These are phyloP conservation scores for Teratosphaeria viscida DNA, from an alignment of 2,329 filamentous ascomycete species.

Conservation along the genomic window DNA sequence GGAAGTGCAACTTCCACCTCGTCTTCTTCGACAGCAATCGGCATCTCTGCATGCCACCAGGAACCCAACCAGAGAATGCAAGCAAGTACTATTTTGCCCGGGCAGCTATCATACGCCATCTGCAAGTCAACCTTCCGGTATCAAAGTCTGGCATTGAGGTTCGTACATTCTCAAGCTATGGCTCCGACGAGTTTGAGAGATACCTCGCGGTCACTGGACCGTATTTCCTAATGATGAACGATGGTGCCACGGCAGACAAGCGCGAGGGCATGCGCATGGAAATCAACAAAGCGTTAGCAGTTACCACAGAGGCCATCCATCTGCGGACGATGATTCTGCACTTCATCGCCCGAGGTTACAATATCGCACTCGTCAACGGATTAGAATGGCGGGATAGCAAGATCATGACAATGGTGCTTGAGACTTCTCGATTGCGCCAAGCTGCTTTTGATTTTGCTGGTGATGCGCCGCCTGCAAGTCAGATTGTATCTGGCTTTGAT, in stretches of 20 bases:
- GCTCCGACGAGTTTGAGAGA: constrained; percentile 40
- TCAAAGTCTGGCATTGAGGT: constrained; percentile 33
- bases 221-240: constrained; percentile 60
- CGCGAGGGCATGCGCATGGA: constrained; percentile 12
- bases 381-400: constrained; percentile 56
- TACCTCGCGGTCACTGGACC: constrained; percentile 47
- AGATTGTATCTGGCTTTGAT: constrained; percentile 5
- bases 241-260: constrained; percentile 37
- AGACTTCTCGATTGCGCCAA: constrained; percentile 10
- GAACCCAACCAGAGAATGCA: constrained; percentile 22
- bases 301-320: constrained; percentile 5
- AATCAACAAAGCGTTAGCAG: constrained; percentile 2
- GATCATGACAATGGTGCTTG: constrained; percentile 42
- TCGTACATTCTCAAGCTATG: constrained; percentile 38
- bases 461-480: not conserved
- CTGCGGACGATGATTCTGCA: constrained; percentile 43
- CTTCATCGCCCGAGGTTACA: constrained; percentile 47
- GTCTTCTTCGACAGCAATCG: constrained; percentile 55
- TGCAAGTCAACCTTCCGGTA: constrained; percentile 37
- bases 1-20: constrained; percentile 62
- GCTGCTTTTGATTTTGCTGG: not conserved
- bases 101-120: constrained; percentile 54
- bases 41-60: constrained; percentile 45
- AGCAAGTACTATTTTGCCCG: constrained; percentile 53
- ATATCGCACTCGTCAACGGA: constrained; percentile 53